These are phyloP conservation scores for Mollisiaceae sp. DNA, from an alignment of 2,329 filamentous ascomycete genomes.

Conservation along the genomic window DNA sequence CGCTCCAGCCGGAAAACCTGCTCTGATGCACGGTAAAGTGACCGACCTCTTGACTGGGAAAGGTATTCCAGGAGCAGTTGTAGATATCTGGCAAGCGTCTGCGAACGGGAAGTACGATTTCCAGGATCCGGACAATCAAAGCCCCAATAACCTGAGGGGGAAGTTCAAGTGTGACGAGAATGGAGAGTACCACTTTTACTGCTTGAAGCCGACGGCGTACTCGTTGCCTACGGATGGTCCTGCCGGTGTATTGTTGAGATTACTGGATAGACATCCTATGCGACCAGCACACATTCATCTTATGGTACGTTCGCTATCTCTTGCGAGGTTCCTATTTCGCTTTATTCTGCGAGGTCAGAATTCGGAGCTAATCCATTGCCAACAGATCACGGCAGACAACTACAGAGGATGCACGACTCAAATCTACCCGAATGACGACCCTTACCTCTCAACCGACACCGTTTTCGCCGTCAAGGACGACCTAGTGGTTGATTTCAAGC, in stretches of 20 bases:
- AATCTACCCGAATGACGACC: constrained; percentile 72
- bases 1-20: constrained; percentile 55
- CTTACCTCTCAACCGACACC: constrained; percentile 59
- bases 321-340: not conserved
- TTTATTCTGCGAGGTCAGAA: not conserved
- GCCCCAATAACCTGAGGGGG: constrained; percentile 64
- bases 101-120: constrained; percentile 63
- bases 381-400: constrained; percentile 57
- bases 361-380: no score
- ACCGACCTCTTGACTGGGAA: constrained; percentile 46
- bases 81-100: constrained; percentile 68
- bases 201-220: constrained; percentile 51
- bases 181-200: constrained; percentile 58
- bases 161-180: constrained; percentile 62
- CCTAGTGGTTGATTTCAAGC: constrained; percentile 49
- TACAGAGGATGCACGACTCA: constrained; percentile 76
- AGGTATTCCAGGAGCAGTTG: constrained; percentile 49
- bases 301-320: constrained; percentile 47
- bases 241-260: constrained; percentile 54
- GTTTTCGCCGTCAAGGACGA: constrained; percentile 61
- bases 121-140: constrained; percentile 63
- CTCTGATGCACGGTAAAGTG: constrained; percentile 62
- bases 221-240: constrained; percentile 54
- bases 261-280: constrained; percentile 61
- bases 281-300: constrained; percentile 64